Conservation (phyloP, 768 basidiomycete species). For the Sporobolomyces phaffii region DNA sequence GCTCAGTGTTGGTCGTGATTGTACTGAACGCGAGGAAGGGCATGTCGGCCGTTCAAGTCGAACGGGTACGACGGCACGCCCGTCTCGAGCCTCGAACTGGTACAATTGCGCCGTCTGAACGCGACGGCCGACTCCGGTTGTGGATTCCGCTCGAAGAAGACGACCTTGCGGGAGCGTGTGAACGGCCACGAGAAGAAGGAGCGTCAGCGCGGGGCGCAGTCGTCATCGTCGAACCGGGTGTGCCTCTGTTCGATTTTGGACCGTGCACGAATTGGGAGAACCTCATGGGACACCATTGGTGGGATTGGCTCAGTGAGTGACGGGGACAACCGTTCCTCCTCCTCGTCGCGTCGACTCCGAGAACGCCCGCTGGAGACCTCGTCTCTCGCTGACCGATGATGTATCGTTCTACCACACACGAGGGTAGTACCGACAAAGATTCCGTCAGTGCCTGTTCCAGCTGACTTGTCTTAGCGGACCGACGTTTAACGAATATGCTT, state of each 20-base stretch:
- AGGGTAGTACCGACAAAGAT: background rate
- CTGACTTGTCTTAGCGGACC: no score
- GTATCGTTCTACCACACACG: no score
- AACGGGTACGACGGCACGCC: conserved; percentile 9
- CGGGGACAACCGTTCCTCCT: no score
- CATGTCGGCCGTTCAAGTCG: conserved; percentile 23
- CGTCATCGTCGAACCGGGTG: conserved; percentile 14
- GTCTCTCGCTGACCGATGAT: no score
- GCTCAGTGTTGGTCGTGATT: conserved; percentile 22
- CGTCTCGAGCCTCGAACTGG: background rate
- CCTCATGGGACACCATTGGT: conserved; percentile 19
- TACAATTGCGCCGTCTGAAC: background rate
- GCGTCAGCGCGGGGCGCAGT: no score
- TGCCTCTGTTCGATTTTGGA: conserved; percentile 27
- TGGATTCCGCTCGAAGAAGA: conserved; percentile 17
- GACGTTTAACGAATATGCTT: background rate
- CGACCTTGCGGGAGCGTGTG: background rate
- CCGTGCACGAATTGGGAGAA: conserved; percentile 18
- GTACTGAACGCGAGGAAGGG: conserved; percentile 9
- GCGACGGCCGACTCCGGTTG: conserved; percentile 15
- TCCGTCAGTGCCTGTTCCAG: background rate
- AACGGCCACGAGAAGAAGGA: no score
- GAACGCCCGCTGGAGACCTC: no score
- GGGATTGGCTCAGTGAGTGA: conserved; percentile 23
- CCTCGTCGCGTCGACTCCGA: background rate